Evolutionary conservation across 805 yeast genomes (phyloP).

Genomic region (baker's yeast (Saccharomyces cerevisiae)): DNA sequence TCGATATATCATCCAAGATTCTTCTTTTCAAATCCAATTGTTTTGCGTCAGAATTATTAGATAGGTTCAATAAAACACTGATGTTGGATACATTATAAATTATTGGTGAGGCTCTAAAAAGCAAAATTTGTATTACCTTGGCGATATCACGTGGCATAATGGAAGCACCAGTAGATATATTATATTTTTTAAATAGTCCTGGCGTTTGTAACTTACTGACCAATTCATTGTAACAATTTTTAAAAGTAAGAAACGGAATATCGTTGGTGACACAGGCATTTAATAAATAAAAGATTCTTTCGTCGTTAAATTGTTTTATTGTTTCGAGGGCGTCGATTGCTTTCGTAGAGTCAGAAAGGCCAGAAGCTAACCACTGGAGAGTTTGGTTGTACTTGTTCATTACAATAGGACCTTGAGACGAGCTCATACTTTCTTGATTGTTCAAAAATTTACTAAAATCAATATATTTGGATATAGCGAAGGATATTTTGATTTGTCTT

Average conservation of each 20-base stretch:
- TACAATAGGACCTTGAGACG: not conserved
- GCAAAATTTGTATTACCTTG: slow-evolving; percentile 45
- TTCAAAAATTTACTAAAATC: slow-evolving; percentile 39
- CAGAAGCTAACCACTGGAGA: slow-evolving; percentile 50
- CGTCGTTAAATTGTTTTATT: slow-evolving; percentile 48
- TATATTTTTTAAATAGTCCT: slow-evolving; percentile 35
- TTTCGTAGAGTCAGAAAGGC: slow-evolving; percentile 46
- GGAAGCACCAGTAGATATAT: slow-evolving; percentile 25
- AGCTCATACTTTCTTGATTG: slow-evolving; percentile 24
- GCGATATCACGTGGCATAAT: slow-evolving; percentile 44
- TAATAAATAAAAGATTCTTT: slow-evolving; percentile 50
- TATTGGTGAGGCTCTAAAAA: slow-evolving; percentile 54
- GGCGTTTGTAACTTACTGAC: slow-evolving; percentile 46
- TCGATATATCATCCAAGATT: slow-evolving; percentile 51
- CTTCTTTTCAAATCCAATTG: slow-evolving; percentile 35
- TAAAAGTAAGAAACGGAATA: slow-evolving; percentile 51
- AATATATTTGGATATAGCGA: slow-evolving; percentile 43
- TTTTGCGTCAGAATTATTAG: slow-evolving; percentile 25
- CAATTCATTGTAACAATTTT: slow-evolving; percentile 57
- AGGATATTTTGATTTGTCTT: slow-evolving; percentile 56
- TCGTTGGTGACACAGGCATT: slow-evolving; percentile 46
- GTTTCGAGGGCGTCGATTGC: slow-evolving; percentile 44
- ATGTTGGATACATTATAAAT: slow-evolving; percentile 61
- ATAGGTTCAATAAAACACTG: slow-evolving; percentile 38
- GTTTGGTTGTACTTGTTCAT: slow-evolving; percentile 42